Evolutionary conservation across 2,329 filamentous ascomycete genomes (phyloP), one percentile per base, ranked within the genome.

Genomic region (Aureobasidium vineae): DNA sequence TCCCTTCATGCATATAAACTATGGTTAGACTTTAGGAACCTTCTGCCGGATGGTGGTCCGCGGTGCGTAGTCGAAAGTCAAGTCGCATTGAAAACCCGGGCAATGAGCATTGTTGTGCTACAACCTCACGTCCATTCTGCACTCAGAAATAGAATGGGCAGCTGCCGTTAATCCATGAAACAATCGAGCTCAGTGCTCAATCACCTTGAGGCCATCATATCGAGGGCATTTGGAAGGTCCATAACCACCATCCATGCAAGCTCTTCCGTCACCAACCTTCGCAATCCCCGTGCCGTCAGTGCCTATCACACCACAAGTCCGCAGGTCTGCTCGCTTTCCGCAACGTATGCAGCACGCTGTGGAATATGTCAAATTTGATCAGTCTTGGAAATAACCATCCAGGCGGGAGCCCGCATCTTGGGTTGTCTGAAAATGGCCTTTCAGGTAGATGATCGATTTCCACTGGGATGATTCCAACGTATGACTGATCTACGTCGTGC

Each of bases 1-100:
- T 63, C 45, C 23, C 61, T 64, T 33, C 38, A 64, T 64, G 61
- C 61, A 64, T 53, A 64, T 19, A n/a, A n/a, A 31, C 49, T 33
- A 21, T 50, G 47, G 33, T 52, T 63, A 52, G 16, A 52, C 33
- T 41, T 52, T 52, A 33, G 45, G 33, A 41, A 21, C 28, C 28
- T 8, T 36, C 38, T 45, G 21, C n/a, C 61, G 61, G 61, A 64
- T 64, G 36, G 38, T 54, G 28, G 13, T 16, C 61, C 61, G 61
- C 61, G 61, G 61, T 54, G 36, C 61, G 49, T 64, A 64, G 49
- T 45, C 38, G 23, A 52, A 36, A n/a, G n/a, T 36, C 61, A 43
- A 53, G n/a, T 33, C 16, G 36, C 23, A 38, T 50, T 6, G 45
- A 21, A n/a, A 52, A 21, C 49, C 61, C n/a, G 49, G 47, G 15